Conservation (phyloP, 257 asterid genomes). For the Oldenlandia corymbosa region DNA sequence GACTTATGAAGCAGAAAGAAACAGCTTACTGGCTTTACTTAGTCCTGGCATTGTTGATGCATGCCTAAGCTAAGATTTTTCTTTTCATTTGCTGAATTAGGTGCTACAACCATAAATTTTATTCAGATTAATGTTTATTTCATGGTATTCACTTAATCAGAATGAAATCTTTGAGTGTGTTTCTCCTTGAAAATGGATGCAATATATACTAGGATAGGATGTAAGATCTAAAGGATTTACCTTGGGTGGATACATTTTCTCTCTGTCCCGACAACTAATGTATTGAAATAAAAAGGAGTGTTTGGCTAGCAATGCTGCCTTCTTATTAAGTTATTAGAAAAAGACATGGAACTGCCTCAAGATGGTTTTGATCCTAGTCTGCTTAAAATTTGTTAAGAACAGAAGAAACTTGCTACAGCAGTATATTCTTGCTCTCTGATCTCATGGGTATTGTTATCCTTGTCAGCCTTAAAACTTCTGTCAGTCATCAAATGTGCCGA, state of each 20-base stretch:
- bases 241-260: neutral
- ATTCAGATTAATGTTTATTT: too few relatives aligned
- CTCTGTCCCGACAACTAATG: neutral
- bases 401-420: neutral
- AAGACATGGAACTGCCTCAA: neutral
- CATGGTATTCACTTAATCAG: too few relatives aligned
- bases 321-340: neutral
- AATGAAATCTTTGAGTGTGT: neutral
- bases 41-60: neutral
- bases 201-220: neutral
- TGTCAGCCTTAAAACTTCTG: neutral
- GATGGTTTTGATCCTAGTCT: neutral
- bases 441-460: neutral
- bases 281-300: too few relatives aligned
- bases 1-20: too few relatives aligned
- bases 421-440: neutral
- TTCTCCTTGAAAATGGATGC: neutral
- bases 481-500: neutral
- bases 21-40: neutral
- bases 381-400: neutral
- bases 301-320: neutral
- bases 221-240: neutral
- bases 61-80: neutral
- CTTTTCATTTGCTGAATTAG: too few relatives aligned
- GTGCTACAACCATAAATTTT: neutral